Base-by-base conservation (phyloP, 352 stramenopile genomes). In the Globisporangium irregulare region DNA sequence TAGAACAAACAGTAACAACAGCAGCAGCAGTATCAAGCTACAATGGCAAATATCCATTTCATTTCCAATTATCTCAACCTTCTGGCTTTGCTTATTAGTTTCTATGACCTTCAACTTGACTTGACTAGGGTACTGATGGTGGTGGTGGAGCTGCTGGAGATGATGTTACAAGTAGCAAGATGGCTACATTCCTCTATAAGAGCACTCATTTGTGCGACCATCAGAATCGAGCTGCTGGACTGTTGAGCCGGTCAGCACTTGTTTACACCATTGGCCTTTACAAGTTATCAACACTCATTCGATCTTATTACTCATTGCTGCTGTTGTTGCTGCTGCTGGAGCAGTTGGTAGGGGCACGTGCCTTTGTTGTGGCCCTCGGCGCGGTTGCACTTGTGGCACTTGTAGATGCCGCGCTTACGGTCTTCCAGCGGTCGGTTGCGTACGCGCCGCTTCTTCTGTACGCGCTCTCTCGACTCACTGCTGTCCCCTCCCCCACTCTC, bases 311-410 rank as follows among this genome's bases (percentile, higher is more conserved):
- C 14, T n/a, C 38, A 25, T 41, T 36, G 24, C 27, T 65, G 59
- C 24, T 56, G 59, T 4, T 66, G 22, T 3, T 29, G 9, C 22
- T 50, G 43, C 27, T 22, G 32, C 27, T 24, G 41, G 2, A 55
- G 10, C 27, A 46, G 55, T 20, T 71, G 74, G 66, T 86, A 84
- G 29, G 79, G 72, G 29, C 79, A 86, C 29, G 76, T 84, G 25
- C 78, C 71, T 57, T 79, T 83, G 75, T 86, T 84, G 66, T 84
- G 79, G 12, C 79, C 79, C 34, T 86, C 79, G 29, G 76, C 76
- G n/a, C 78, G 72, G 34, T 78, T 64, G 36, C 79, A 86, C 32
- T 73, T 75, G 48, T 79, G 79, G 59, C 79, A 86, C 60, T 81
- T 86, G 73, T 86, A 86, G 70, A 86, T 66, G 6, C 73, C 66